A percentile compares a stretch with the other conserved stretches of the same genome.
phyloP scores from a whole-genome alignment of 129 eudicot genomes.

The Flaveria linearis region DNA sequence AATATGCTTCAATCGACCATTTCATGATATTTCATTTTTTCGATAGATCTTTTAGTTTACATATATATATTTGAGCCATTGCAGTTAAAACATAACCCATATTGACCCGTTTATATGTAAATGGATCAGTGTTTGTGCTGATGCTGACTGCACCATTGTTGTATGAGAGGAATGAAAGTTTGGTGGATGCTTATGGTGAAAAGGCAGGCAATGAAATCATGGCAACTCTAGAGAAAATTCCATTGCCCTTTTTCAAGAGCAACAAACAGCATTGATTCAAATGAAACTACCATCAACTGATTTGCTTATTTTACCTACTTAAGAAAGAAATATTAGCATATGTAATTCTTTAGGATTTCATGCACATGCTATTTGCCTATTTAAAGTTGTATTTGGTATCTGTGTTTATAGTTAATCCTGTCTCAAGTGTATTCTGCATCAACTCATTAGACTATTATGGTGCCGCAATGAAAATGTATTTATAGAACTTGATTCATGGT shows the following conservation, averaged over 20 bases:
- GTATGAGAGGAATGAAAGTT: constrained; percentile 73
- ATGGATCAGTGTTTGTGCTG: constrained; percentile 55
- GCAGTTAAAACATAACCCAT: not conserved
- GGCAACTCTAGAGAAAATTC: constrained; percentile 64
- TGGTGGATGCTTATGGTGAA: constrained; percentile 66
- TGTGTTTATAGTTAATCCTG: constrained; percentile 16
- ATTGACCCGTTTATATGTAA: not conserved
- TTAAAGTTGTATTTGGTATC: constrained; percentile 21
- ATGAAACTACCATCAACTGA: constrained; percentile 9
- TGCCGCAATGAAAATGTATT: constrained; percentile 26
- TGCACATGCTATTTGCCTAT: constrained; percentile 18
- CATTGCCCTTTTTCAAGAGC: constrained; percentile 56
- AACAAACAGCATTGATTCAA: constrained; percentile 47
- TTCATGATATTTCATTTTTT: not conserved
- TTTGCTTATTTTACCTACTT: constrained; percentile 10
- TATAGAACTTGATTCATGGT: not conserved
- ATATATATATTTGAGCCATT: not conserved
- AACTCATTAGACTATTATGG: constrained; percentile 18
- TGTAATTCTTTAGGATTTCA: constrained; percentile 28
- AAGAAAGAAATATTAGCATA: constrained; percentile 11
- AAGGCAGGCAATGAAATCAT: constrained; percentile 52
- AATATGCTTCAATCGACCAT: not conserved
- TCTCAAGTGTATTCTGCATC: constrained; percentile 28
- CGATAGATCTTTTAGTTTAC: not conserved
- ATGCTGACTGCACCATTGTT: constrained; percentile 62